Evolutionary conservation across 2,329 filamentous ascomycete genomes (phyloP).

Genomic region (Beauveria rudraprayagi): DNA sequence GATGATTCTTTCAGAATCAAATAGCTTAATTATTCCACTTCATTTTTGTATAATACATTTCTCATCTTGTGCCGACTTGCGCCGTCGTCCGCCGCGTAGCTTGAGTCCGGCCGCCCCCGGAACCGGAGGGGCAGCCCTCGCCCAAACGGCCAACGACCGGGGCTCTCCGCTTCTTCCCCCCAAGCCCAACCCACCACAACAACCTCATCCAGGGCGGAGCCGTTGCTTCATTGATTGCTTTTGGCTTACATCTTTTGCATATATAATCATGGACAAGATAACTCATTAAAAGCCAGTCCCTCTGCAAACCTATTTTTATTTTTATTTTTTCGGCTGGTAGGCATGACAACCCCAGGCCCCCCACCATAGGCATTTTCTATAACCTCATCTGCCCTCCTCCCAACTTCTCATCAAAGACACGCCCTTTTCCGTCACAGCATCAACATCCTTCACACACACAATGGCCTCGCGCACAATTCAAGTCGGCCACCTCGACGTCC

Average conservation of each 20-base stretch:
- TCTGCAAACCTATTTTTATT: background rate
- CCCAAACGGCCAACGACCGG: background rate
- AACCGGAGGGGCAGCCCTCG: background rate
- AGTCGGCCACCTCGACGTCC: conserved; percentile 16
- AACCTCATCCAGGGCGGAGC: background rate
- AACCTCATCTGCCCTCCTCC: background rate
- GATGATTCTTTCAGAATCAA: background rate
- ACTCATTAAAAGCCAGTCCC: background rate
- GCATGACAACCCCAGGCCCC: background rate
- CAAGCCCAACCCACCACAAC: background rate
- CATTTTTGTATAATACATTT: too few species aligned
- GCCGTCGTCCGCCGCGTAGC: background rate
- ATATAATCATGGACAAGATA: background rate
- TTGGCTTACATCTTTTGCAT: background rate
- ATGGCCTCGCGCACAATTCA: conserved; percentile 9
- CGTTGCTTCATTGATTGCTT: background rate
- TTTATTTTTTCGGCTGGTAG: background rate
- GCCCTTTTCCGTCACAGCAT: background rate
- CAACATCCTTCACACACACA: background rate
- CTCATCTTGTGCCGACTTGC: background rate
- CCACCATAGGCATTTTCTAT: background rate
- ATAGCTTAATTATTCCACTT: background rate
- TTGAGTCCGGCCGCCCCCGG: conserved; percentile 1
- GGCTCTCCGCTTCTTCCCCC: background rate
- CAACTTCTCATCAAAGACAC: background rate